These are phyloP conservation scores for Anisodus acutangulus DNA, from an alignment of 257 asterid genomes.

Conservation along the genomic window DNA sequence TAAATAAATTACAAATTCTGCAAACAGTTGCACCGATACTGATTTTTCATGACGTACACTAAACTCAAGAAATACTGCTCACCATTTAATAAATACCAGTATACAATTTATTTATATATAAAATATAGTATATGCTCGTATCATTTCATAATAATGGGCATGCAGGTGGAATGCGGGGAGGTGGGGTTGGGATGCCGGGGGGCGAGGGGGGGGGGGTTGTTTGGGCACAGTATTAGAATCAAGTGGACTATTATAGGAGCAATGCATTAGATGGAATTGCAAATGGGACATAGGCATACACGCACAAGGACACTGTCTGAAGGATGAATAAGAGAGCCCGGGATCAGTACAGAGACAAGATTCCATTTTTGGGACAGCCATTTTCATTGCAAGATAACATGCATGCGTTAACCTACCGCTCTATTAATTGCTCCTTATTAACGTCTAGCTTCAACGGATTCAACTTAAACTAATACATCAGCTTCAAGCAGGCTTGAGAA, in stretches of 20 bases:
- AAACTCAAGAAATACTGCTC: neutral
- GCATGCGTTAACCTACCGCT: slow-evolving; percentile 28
- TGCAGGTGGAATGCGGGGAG: slow-evolving; percentile 11
- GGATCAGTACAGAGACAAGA: slow-evolving; percentile 47
- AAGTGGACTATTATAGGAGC: slow-evolving; percentile 30
- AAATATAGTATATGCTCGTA: neutral
- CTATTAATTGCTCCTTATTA: neutral
- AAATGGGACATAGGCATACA: slow-evolving; percentile 13
- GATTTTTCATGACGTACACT: neutral
- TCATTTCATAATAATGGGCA: slow-evolving; percentile 49
- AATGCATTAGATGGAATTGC: slow-evolving; percentile 7
- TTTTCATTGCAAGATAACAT: slow-evolving; percentile 58
- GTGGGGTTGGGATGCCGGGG: too few species aligned
- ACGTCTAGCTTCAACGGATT: too few species aligned
- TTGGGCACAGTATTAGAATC: slow-evolving; percentile 16
- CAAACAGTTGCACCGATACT: slow-evolving; percentile 11
- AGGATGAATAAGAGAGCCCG: too few species aligned
- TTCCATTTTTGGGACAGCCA: slow-evolving; percentile 52
- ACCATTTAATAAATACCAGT: neutral
- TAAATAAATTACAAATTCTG: slow-evolving; percentile 23
- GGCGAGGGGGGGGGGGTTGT: neutral
- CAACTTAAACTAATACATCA: neutral
- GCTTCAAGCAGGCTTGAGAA: neutral
- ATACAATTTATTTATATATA: neutral
- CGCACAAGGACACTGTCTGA: neutral